Evolutionary conservation across 1,139 yeast genomes (phyloP).

Genomic region (Candida sp.): DNA sequence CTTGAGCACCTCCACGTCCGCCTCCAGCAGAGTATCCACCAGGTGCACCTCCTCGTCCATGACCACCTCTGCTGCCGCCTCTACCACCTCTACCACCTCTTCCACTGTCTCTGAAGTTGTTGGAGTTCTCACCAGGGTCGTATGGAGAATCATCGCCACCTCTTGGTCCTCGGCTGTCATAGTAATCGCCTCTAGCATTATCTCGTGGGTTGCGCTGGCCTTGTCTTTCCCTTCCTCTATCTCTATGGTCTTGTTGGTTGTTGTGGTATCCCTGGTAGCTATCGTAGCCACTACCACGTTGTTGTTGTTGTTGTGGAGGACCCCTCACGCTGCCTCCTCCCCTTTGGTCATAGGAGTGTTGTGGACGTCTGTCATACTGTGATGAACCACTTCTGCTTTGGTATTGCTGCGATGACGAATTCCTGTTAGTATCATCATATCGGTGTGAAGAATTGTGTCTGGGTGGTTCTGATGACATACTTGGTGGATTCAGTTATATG

Average conservation of each 20-base stretch:
- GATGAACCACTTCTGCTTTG: not conserved
- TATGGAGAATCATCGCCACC: not conserved
- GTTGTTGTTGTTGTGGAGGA: not conserved
- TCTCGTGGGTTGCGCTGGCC: not conserved
- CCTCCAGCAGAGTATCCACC: not conserved
- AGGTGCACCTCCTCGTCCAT: not conserved
- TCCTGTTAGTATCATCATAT: constrained; percentile 12
- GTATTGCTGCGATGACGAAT: constrained; percentile 6
- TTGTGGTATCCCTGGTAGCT: not conserved
- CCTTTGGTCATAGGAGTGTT: not conserved
- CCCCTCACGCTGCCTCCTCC: not conserved
- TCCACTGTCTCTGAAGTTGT: not conserved
- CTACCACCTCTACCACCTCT: constrained; percentile 1
- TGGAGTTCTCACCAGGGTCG: not conserved
- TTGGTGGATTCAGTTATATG: constrained; percentile 2
- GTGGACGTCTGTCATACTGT: not conserved
- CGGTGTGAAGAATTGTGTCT: constrained; percentile 7
- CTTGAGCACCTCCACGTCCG: not conserved
- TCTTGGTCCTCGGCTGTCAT: constrained; percentile 1
- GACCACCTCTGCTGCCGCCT: not conserved
- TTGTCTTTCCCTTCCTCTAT: constrained; percentile 16
- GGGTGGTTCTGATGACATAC: constrained; percentile 12
- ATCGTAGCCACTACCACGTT: not conserved
- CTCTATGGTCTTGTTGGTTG: constrained; percentile 12
- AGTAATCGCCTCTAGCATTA: not conserved